Conservation (phyloP, 1,139 yeast species). For the Suhomyces bribrorum region DNA sequence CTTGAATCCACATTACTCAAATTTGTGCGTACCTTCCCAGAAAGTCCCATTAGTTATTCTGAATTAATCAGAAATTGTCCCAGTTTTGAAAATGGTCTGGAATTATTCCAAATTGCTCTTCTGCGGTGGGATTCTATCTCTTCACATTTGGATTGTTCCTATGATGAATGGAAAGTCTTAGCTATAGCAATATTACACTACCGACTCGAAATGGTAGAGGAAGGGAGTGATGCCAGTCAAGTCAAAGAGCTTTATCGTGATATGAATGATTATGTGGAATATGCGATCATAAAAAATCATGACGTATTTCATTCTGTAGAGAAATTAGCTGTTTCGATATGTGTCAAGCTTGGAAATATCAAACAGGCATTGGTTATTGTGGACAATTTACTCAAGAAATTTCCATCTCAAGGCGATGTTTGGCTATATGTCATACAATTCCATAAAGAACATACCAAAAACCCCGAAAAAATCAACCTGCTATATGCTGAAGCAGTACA, state of each 20-base stretch:
- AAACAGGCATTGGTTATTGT: constrained; percentile 31
- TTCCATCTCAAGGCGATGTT: constrained; percentile 39
- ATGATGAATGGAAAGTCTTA: constrained; percentile 40
- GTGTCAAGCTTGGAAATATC: constrained; percentile 25
- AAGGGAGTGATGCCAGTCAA: constrained; percentile 12
- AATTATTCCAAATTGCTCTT: constrained; percentile 11
- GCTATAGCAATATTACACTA: constrained; percentile 31
- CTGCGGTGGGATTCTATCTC: constrained; percentile 12
- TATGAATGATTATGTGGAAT: constrained; percentile 14
- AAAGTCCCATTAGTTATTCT: constrained; percentile 29
- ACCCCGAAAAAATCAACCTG: constrained; percentile 20
- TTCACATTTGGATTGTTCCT: constrained; percentile 14
- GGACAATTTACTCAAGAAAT: constrained; percentile 27
- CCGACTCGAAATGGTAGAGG: constrained; percentile 11
- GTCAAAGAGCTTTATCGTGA: constrained; percentile 9
- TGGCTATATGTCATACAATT: constrained; percentile 51
- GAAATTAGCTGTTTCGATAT: constrained; percentile 35
- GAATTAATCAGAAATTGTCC: constrained; percentile 29
- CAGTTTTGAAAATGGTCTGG: constrained; percentile 13
- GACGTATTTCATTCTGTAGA: constrained; percentile 46
- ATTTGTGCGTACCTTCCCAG: constrained; percentile 26
- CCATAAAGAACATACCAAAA: constrained; percentile 23
- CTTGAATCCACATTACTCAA: constrained; percentile 19
- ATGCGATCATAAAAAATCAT: constrained; percentile 30
- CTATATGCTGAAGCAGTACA: constrained; percentile 37